phyloP scores from a whole-genome alignment of 768 basidiomycete species.

The Gymnopilus junonius region DNA sequence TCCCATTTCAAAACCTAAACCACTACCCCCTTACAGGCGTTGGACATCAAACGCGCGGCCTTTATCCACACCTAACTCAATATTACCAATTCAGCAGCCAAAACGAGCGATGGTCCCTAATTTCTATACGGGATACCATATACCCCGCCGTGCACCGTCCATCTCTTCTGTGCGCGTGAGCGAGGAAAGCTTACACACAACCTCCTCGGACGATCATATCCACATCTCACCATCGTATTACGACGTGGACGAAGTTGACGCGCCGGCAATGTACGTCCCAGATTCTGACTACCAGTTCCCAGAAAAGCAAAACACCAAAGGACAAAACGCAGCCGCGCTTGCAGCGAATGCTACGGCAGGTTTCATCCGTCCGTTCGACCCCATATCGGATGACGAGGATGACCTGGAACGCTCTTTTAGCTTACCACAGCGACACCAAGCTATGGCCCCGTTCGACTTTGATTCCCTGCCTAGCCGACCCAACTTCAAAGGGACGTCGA shows the following conservation, averaged over 20 bases:
- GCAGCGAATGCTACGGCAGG: slow-evolving; percentile 40
- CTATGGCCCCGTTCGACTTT: slow-evolving; percentile 51
- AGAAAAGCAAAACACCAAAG: background rate
- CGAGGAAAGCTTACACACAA: slow-evolving; percentile 7
- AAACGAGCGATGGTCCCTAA: slow-evolving; percentile 1
- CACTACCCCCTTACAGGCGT: slow-evolving; percentile 32
- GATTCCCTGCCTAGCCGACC: slow-evolving; percentile 48
- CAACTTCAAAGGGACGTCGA: background rate
- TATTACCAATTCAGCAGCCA: slow-evolving; percentile 18
- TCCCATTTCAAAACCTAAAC: slow-evolving; percentile 56
- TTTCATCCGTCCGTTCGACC: slow-evolving; percentile 55
- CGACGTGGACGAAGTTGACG: slow-evolving; percentile 40
- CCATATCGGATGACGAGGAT: slow-evolving; percentile 29
- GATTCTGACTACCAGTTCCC: slow-evolving; percentile 4
- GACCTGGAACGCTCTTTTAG: slow-evolving; percentile 23
- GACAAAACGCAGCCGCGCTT: background rate
- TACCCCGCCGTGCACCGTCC: slow-evolving; percentile 5
- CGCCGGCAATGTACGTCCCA: background rate
- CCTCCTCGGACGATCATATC: slow-evolving; percentile 30
- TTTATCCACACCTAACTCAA: slow-evolving; percentile 16
- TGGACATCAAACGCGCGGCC: slow-evolving; percentile 11
- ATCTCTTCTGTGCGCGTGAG: slow-evolving; percentile 4
- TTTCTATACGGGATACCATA: slow-evolving; percentile 2
- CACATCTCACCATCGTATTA: slow-evolving; percentile 48
- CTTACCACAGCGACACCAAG: slow-evolving; percentile 42